Base-by-base conservation (phyloP, 2,329 filamentous ascomycete genomes). In the Alternaria sp. region DNA sequence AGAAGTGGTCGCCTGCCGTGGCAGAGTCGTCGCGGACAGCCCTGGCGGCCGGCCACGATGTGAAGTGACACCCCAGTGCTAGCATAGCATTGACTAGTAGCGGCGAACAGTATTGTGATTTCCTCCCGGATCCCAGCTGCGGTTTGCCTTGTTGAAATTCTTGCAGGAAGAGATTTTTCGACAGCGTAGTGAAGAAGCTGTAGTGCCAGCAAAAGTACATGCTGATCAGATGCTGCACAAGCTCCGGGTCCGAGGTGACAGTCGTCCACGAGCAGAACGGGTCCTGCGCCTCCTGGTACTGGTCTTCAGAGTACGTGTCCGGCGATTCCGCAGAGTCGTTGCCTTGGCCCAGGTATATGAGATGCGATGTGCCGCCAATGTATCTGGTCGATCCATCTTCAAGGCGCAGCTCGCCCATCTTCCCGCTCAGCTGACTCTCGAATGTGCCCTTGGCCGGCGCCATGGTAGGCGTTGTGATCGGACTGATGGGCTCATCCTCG, bases 141-240 rank as follows among this genome's bases (percentile, higher is more conserved):
- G 87, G 87, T 65, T 86, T 89, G 1, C 96, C 95, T 14, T 86
- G 87, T 47, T 90, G 79, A 72, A 97, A 97, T 77, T 98, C 94
- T 45, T 90, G 87, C 76, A 92, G 94, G 77, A 99, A 98, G 30
- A 97, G 83, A 41, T 87, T 89, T 78, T 93, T 96, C 12, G 94
- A 95, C 7, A 98, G 84, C 0, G 92, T 96, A 5, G 94, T 95
- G 79, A 98, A 99, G 81, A 96, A 98, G 18, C 94, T 90, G 79
- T 98, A 98, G 80, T 98, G 96, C 92, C 95, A 98, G 72, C 90
- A 93, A 82, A 98, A 98, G 81, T 99, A 99, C 92, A 98, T 94
- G 74, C 94, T 95, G 76, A 99, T 88, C 18, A 99, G 87, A 79
- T 97, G 95, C 15, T 90, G 87, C 71, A 97, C 89, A 49, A 97